A percentile compares a stretch with the other conserved stretches of the same genome.
Conservation (phyloP, 73 alveolate species). For the Symbiodinium pilosum region DNA sequence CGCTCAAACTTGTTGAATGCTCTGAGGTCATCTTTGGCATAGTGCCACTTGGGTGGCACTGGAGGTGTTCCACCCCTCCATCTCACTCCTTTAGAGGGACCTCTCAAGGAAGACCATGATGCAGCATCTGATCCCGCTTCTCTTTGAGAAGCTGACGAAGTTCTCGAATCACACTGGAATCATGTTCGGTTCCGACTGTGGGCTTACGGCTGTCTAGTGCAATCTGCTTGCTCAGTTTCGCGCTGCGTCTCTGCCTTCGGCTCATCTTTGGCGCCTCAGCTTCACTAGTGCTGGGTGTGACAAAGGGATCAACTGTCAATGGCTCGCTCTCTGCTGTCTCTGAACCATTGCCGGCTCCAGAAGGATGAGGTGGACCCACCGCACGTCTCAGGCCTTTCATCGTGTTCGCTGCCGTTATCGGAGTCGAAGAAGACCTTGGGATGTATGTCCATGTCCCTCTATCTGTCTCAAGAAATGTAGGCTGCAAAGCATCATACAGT, state of each 20-base stretch:
- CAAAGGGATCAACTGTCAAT: not conserved
- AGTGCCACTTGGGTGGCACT: not conserved
- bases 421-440: not conserved
- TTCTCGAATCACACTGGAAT: not conserved
- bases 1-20: not conserved
- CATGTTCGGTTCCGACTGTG: not conserved
- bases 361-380: not conserved
- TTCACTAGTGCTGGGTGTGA: not conserved
- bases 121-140: not conserved
- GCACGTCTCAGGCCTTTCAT: not conserved
- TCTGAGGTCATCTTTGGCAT: not conserved
- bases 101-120: not conserved
- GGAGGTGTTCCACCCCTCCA: not conserved
- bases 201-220: not conserved
- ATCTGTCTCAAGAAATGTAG: not conserved
- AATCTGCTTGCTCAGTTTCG: not conserved
- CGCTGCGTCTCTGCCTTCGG: not conserved
- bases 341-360: not conserved
- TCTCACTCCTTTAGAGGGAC: not conserved
- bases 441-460: not conserved
- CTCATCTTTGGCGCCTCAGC: not conserved
- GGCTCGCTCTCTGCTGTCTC: not conserved
- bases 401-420: not conserved
- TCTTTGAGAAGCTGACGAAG: not conserved
- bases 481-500: not conserved